Percentiles rank a stretch among this genome's conserved stretches.
These are phyloP conservation scores for Cordyceps cicadae DNA, from an alignment of 2,329 filamentous ascomycete species.

Conservation along the genomic window DNA sequence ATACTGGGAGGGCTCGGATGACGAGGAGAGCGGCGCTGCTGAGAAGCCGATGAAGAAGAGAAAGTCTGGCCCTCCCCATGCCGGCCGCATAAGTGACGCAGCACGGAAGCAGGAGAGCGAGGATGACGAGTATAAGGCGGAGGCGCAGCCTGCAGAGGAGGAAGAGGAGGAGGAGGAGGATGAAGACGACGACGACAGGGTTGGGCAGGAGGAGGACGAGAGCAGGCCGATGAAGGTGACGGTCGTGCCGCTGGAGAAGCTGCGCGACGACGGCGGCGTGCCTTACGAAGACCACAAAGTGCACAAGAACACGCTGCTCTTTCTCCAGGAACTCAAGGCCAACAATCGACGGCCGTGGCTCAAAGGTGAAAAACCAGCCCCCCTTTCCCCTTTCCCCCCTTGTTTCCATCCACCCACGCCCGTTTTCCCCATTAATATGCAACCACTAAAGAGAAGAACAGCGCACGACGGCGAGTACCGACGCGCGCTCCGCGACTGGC, in stretches of 20 bases:
- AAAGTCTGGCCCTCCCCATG: conserved; percentile 17
- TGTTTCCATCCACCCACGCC: too few species aligned
- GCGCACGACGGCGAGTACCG: conserved; percentile 75
- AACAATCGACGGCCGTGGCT: conserved; percentile 54
- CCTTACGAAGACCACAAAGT: conserved; percentile 44
- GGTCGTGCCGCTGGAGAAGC: conserved; percentile 28
- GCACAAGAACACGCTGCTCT: conserved; percentile 50
- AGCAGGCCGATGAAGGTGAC: conserved; percentile 26
- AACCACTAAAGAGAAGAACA: conserved; percentile 25
- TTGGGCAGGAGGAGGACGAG: conserved; percentile 28
- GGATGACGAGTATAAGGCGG: conserved; percentile 17
- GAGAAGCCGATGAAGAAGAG: conserved; percentile 19
- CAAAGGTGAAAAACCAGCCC: conserved; percentile 46
- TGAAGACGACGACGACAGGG: conserved; percentile 15
- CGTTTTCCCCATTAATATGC: too few species aligned
- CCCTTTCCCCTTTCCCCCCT: too few species aligned
- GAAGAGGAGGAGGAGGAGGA: background rate
- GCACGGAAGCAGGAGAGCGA: conserved; percentile 16
- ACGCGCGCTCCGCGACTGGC: conserved; percentile 70
- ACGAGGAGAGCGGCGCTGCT: conserved; percentile 19
- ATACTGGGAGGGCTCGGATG: conserved; percentile 39
- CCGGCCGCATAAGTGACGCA: conserved; percentile 10
- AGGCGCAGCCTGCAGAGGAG: conserved; percentile 6
- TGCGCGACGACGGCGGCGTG: conserved; percentile 26
- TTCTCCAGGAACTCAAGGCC: conserved; percentile 49